Percentiles rank a stretch among this genome's conserved stretches.
These are phyloP conservation scores for Mycena haematopus DNA, from an alignment of 768 basidiomycete species.

Conservation along the genomic window DNA sequence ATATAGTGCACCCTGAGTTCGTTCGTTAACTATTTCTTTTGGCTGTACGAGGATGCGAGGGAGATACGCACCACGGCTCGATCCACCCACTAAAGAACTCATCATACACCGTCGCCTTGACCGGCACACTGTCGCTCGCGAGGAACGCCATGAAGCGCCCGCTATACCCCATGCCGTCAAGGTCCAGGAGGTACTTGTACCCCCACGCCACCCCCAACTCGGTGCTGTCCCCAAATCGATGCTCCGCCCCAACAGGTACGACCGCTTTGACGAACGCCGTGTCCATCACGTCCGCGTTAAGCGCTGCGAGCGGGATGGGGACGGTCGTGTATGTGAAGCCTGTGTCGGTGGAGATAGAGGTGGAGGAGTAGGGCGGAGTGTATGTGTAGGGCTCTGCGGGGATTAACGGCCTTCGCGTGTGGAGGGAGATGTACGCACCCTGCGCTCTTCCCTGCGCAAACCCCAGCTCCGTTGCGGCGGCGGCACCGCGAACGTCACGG, in stretches of 20 bases:
- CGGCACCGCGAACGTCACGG: conserved; percentile 24
- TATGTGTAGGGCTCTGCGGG: neutral
- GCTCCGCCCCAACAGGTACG: conserved; percentile 65
- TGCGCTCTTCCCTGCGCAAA: neutral
- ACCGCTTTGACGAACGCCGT: conserved; percentile 80
- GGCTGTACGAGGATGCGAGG: no score
- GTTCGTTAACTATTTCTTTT: conserved; percentile 1
- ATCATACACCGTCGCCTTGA: conserved; percentile 91
- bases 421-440: neutral
- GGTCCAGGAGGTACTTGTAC: conserved; percentile 72
- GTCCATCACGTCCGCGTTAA: conserved; percentile 89
- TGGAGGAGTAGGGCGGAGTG: neutral
- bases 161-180: conserved; percentile 96
- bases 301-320: conserved; percentile 52
- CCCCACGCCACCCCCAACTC: conserved; percentile 87
- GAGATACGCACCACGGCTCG: conserved; percentile 69
- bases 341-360: no score
- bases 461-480: neutral
- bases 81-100: conserved; percentile 94
- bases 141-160: conserved; percentile 87
- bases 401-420: conserved; percentile 39
- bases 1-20: conserved; percentile 90
- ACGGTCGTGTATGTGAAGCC: conserved; percentile 48
- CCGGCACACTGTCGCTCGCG: conserved; percentile 85
- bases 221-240: conserved; percentile 77